Evolutionary conservation across 1,284 basidiomycete species (phyloP).

Genomic region (Moesziomyces aphidis): DNA sequence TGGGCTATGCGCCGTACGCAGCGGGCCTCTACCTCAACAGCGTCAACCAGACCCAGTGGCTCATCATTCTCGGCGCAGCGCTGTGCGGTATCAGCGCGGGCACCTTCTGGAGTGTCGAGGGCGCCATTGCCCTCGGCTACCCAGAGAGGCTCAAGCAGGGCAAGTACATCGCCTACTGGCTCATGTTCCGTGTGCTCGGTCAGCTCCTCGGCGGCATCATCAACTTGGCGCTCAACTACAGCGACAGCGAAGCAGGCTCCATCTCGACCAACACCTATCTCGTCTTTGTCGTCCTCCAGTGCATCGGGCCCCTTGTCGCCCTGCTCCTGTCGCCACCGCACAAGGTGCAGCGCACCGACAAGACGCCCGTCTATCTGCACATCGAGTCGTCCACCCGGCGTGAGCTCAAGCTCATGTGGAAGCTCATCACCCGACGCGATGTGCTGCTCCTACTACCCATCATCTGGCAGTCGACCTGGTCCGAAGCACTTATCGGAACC

Average conservation of each 20-base stretch:
- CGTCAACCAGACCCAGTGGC: conserved; percentile 60
- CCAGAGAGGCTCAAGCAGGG: conserved; percentile 65
- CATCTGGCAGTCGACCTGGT: conserved; percentile 59
- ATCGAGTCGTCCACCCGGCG: conserved; percentile 48
- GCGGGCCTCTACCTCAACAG: conserved; percentile 65
- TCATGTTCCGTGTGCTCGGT: conserved; percentile 63
- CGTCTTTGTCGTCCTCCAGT: conserved; percentile 69
- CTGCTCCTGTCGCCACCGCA: conserved; percentile 64
- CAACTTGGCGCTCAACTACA: conserved; percentile 68
- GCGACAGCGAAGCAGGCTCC: conserved; percentile 58
- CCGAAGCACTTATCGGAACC: conserved; percentile 60
- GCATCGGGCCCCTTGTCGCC: conserved; percentile 63
- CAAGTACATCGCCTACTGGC: conserved; percentile 67
- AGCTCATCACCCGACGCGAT: conserved; percentile 33
- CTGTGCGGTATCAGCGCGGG: conserved; percentile 68
- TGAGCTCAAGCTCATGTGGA: conserved; percentile 62
- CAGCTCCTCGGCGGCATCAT: conserved; percentile 67
- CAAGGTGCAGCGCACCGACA: conserved; percentile 68
- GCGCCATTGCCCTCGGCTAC: conserved; percentile 57
- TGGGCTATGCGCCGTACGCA: conserved; percentile 67
- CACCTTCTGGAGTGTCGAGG: conserved; percentile 65
- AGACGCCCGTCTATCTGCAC: conserved; percentile 63
- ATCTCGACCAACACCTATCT: conserved; percentile 67
- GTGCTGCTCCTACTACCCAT: conserved; percentile 62
- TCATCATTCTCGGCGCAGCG: conserved; percentile 68